These are phyloP conservation scores for Solanum hybrid DNA, from an alignment of 305 asterid species.

Conservation along the genomic window DNA sequence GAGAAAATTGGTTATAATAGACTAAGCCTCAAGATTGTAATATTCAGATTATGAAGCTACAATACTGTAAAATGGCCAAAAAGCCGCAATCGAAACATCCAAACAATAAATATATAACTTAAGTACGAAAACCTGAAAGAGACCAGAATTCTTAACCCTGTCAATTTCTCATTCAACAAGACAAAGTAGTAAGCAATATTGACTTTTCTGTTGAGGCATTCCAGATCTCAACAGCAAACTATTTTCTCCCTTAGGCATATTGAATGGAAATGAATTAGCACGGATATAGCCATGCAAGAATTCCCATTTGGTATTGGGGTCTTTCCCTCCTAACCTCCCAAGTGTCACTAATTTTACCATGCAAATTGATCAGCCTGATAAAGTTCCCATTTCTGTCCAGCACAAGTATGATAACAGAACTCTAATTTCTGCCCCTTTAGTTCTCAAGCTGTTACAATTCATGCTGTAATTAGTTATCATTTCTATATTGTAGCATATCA, in stretches of 20 bases:
- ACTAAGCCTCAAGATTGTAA: not conserved
- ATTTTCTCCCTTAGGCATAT: not conserved
- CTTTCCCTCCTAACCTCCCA: not conserved
- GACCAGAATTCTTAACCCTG: not conserved
- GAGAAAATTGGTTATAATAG: not conserved
- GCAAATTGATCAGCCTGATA: not conserved
- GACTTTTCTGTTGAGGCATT: not conserved
- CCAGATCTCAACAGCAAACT: not conserved
- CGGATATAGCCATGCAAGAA: not conserved
- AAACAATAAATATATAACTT: not conserved
- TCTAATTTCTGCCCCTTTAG: not conserved
- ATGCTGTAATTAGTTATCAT: not conserved
- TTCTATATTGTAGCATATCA: not conserved
- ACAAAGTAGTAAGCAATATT: not conserved
- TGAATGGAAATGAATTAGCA: not conserved
- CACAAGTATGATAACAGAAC: not conserved
- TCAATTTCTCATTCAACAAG: not conserved
- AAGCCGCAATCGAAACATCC: not conserved
- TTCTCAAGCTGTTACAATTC: not conserved
- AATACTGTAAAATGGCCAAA: not conserved
- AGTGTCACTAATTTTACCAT: not conserved
- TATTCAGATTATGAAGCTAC: not conserved
- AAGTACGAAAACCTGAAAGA: not conserved
- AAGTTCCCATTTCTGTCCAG: not conserved
- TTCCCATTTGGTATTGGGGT: not conserved